Conservation (phyloP, 495 filamentous ascomycete species). For the Lophium mytilinum region DNA sequence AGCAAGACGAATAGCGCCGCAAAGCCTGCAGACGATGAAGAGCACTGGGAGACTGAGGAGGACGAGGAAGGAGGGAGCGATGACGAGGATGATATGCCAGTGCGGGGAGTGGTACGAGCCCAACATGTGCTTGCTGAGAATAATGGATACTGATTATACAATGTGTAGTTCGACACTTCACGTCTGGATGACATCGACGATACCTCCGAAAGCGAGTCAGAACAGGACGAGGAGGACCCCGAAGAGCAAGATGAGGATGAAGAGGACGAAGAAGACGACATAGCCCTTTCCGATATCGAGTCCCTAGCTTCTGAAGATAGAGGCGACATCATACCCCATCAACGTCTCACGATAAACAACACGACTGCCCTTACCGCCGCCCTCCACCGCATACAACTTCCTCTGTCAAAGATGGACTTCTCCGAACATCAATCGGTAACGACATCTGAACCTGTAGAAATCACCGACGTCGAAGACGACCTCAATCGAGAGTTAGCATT, state of each 20-base stretch:
- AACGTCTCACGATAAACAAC: constrained; percentile 97
- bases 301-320: constrained; percentile 71
- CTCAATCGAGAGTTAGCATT: constrained; percentile 85
- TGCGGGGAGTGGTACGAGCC: constrained; percentile 19
- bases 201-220: constrained; percentile 8
- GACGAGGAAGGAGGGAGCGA: constrained; percentile 30
- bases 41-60: constrained; percentile 27
- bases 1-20: constrained; percentile 7
- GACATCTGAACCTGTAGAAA: constrained; percentile 44
- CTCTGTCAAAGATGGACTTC: constrained; percentile 52
- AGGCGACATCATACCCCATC: constrained; percentile 77
- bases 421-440: constrained; percentile 57
- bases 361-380: constrained; percentile 58
- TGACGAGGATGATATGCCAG: constrained; percentile 17
- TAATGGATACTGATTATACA: constrained; percentile 32
- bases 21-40: constrained; percentile 1
- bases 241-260: constrained; percentile 19
- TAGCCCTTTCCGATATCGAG: constrained; percentile 75
- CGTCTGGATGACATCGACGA: constrained; percentile 25
- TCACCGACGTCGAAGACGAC: constrained; percentile 75
- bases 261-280: constrained; percentile 54
- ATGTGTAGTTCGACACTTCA: constrained; percentile 25
- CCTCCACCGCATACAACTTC: constrained; percentile 55
- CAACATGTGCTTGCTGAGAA: constrained; percentile 17
- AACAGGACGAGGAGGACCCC: constrained; percentile 30